These are phyloP conservation scores for Chrysopogon serrulatus DNA, from an alignment of 176 grass and related monocot species.

Conservation along the genomic window DNA sequence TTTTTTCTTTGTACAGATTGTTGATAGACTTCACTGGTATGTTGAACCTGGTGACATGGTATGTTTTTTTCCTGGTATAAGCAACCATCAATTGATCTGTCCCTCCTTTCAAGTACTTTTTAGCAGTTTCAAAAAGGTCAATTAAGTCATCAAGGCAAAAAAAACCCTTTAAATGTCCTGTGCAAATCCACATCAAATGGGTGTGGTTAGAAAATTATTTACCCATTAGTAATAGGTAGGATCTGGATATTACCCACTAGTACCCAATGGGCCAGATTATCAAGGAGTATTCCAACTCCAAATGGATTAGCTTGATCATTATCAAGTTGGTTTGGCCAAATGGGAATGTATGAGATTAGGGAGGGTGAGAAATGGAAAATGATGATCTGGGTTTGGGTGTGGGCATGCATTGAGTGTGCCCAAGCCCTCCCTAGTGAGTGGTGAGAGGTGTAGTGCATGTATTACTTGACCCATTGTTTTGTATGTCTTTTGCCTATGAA, in stretches of 20 bases:
- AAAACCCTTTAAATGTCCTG: neutral
- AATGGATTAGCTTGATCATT: neutral
- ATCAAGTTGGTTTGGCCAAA: neutral
- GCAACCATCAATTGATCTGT: neutral
- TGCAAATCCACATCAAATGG: neutral
- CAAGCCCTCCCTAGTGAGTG: neutral
- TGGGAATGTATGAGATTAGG: neutral
- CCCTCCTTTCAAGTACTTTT: neutral
- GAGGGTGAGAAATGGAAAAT: neutral
- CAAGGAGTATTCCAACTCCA: neutral
- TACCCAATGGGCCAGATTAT: neutral
- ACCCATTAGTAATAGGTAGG: neutral
- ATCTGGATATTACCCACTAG: neutral
- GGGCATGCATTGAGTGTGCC: neutral
- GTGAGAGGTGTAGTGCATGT: neutral
- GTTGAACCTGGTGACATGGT: slow-evolving; percentile 70
- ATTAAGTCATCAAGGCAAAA: neutral
- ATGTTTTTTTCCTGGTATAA: slow-evolving; percentile 11
- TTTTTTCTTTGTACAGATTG: slow-evolving; percentile 55
- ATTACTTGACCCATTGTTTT: neutral
- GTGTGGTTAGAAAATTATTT: neutral
- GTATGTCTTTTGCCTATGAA: neutral
- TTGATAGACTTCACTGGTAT: slow-evolving; percentile 74
- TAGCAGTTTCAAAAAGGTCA: slow-evolving; percentile 6
- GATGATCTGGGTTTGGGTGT: neutral